Base-by-base conservation (phyloP, 2,329 filamentous ascomycete genomes). In the Paraconiothyrium brasiliense region DNA sequence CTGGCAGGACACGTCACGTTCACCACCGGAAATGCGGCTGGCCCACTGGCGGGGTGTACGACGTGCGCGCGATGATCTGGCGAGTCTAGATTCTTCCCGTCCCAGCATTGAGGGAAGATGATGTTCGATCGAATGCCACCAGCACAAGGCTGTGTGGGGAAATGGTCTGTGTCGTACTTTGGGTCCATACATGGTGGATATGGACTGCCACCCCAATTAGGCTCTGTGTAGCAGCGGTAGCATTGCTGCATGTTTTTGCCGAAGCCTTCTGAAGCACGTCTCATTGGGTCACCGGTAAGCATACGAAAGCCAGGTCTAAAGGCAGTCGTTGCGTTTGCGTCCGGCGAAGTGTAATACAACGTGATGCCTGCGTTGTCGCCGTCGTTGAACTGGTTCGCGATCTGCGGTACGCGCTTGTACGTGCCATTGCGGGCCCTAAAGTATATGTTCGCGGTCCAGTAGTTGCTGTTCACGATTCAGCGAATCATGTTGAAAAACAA, bases 101-200 rank as follows among this genome's bases (percentile, higher is more conserved):
- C 81, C 82, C 82, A 84, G 76, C 73, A 74, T 35, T 88, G 90
- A 2, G 89, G 89, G 79, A 92, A 90, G 80, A 79, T 74, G 58
- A 82, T 90, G 41, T 52, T 67, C 50, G 54, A 63, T 57, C 14
- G 63, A 30, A 72, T 71, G 3, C 71, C 71, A 0, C 64, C 69
- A 1, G 66, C 58, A 39, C 71, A 74, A 1, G 70, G 68, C 27
- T 65, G 50, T 1, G 50, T 60, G n/a, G 71, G 71, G 48, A 74
- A 74, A 47, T 67, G 57, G 65, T 81, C 76, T 13, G 71, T 75
- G 67, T 83, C 68, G 14, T 55, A 64, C 6, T 70, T 61, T 6
- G 69, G 61, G 41, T 70, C 68, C 47, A 64, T 32, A 43, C 67
- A 68, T n/a, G 68, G 67, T 16, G 65, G 56, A 30, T 64, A 67